Evolutionary conservation across 306 rosid genomes (phyloP).

Genomic region (Medicago ruthenica): DNA sequence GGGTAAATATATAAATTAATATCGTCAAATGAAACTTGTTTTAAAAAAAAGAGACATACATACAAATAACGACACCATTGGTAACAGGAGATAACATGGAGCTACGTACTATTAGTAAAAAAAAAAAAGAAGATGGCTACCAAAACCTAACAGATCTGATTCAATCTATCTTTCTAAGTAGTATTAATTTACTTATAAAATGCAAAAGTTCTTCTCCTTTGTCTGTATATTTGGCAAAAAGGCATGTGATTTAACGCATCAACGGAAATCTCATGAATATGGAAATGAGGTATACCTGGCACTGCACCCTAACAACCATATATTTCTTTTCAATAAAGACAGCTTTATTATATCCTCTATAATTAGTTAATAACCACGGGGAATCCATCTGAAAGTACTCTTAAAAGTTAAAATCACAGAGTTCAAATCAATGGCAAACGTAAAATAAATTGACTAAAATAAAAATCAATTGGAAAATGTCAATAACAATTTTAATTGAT

Average conservation of each 20-base stretch:
- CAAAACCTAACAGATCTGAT: neutral
- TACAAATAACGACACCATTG: neutral
- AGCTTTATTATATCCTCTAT: neutral
- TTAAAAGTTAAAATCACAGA: neutral
- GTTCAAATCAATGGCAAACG: neutral
- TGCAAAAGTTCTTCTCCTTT: neutral
- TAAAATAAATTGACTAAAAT: neutral
- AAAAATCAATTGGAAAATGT: neutral
- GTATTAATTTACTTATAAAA: neutral
- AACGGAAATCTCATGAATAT: conserved; percentile 11
- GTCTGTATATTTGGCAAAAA: neutral
- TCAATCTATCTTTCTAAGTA: neutral
- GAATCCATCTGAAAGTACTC: neutral
- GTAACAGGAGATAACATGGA: neutral
- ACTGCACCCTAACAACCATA: neutral
- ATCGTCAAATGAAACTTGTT: neutral
- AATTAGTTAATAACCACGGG: neutral
- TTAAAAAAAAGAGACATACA: neutral
- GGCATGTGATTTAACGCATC: neutral
- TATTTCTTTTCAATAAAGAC: too few species aligned
- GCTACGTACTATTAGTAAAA: too few species aligned
- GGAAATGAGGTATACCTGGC: neutral
- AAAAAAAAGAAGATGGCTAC: neutral
- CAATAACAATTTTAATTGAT: neutral
- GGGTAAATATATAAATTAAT: neutral